Evolutionary conservation across 2,329 filamentous ascomycete species (phyloP).

Genomic region (Microdochium bolleyi): DNA sequence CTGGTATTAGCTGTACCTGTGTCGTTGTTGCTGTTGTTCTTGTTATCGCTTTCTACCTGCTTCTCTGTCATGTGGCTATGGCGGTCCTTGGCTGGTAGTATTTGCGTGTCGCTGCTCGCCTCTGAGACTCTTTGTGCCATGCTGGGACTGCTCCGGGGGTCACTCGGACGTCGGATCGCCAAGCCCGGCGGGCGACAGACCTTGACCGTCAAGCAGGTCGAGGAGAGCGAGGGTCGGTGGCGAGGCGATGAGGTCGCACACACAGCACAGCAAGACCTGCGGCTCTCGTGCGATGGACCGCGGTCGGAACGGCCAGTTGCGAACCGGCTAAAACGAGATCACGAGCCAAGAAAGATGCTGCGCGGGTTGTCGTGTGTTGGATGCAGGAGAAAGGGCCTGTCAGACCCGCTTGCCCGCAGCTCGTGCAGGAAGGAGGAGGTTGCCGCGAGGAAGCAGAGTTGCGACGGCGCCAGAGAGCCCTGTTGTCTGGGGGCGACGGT

Average conservation of each 20-base stretch:
- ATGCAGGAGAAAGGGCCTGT: background rate
- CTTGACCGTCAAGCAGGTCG: no score
- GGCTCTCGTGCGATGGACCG: background rate
- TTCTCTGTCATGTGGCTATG: no score
- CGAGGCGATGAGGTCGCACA: background rate
- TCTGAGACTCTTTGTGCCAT: no score
- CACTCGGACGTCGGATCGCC: no score
- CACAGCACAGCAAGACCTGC: background rate
- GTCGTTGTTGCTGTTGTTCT: background rate
- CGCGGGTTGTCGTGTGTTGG: background rate
- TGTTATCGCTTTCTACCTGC: background rate
- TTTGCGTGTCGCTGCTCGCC: no score
- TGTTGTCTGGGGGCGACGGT: background rate
- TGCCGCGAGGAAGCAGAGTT: background rate
- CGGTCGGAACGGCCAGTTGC: background rate
- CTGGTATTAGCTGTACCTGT: background rate
- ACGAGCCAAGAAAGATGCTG: background rate
- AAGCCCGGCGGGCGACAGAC: no score
- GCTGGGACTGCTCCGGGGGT: no score
- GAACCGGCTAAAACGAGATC: background rate
- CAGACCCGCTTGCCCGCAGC: background rate
- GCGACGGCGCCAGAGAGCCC: background rate
- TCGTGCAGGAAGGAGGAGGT: background rate
- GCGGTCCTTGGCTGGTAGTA: no score
- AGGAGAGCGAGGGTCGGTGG: background rate